Percentiles rank a stretch among this genome's conserved stretches.
phyloP scores from a whole-genome alignment of 2,329 filamentous ascomycete species.

The Pseudopithomyces maydicus region DNA sequence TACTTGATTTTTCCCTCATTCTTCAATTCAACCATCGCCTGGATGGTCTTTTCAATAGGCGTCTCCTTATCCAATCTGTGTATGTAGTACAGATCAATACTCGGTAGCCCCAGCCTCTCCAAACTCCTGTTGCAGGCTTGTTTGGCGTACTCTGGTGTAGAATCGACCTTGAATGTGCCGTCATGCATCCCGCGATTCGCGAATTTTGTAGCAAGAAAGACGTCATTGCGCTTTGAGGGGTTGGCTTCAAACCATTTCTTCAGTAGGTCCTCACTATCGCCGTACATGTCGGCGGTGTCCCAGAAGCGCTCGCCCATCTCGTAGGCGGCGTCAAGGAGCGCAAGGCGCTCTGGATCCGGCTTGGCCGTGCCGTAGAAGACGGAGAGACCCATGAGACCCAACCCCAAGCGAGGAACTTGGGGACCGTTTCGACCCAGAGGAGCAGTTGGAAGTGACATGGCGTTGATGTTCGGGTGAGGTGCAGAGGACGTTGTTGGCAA shows the following conservation, averaged over 20 bases:
- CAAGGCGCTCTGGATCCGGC: conserved; percentile 56
- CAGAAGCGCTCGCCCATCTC: conserved; percentile 50
- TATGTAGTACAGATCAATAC: conserved; percentile 53
- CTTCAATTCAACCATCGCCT: conserved; percentile 60
- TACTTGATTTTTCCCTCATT: conserved; percentile 58
- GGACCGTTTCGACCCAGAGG: conserved; percentile 57
- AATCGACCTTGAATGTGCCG: conserved; percentile 45
- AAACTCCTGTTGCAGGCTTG: conserved; percentile 48
- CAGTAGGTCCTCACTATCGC: conserved; percentile 42
- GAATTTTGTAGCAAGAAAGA: conserved; percentile 52
- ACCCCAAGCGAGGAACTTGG: conserved; percentile 55
- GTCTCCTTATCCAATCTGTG: conserved; percentile 52
- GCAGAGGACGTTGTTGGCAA: not conserved
- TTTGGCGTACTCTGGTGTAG: conserved; percentile 48
- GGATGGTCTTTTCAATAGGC: conserved; percentile 55
- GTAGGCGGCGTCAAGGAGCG: conserved; percentile 56
- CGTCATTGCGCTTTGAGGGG: conserved; percentile 49
- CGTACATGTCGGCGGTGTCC: conserved; percentile 37
- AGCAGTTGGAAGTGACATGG: conserved; percentile 46
- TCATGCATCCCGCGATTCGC: conserved; percentile 57
- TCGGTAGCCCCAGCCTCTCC: conserved; percentile 46
- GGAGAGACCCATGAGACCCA: conserved; percentile 58
- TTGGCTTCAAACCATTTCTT: conserved; percentile 42
- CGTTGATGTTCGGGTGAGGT: not conserved
- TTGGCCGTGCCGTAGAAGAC: conserved; percentile 53